Evolutionary conservation across 371 early-diverging fungal species (phyloP).

Genomic region (Mucor racemosus): DNA sequence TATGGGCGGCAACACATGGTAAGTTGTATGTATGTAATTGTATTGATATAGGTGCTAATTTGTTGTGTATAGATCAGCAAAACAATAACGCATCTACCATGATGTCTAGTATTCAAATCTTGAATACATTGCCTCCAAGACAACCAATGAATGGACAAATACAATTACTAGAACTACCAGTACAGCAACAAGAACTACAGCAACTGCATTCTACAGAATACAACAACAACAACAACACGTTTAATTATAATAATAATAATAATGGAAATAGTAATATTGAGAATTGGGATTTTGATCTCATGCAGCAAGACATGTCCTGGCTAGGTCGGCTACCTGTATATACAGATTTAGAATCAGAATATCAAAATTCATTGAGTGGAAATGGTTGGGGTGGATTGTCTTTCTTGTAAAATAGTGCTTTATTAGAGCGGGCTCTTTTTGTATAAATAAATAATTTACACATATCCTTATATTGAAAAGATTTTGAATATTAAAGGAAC

Average conservation of each 20-base stretch:
- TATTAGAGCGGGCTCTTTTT: not conserved
- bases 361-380: slow-evolving; percentile 23
- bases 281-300: slow-evolving; percentile 28
- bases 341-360: slow-evolving; percentile 31
- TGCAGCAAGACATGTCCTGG: slow-evolving; percentile 33
- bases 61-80: not conserved
- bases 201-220: no score
- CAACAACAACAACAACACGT: not conserved
- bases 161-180: not conserved
- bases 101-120: slow-evolving; percentile 33
- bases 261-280: slow-evolving; percentile 1
- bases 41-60: not conserved
- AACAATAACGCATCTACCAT: slow-evolving; percentile 16
- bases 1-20: slow-evolving; percentile 9
- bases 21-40: not conserved
- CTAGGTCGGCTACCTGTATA: slow-evolving; percentile 36
- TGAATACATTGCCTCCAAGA: slow-evolving; percentile 26
- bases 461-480: no score
- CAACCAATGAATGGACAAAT: not conserved
- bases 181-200: not conserved
- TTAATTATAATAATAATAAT: slow-evolving; percentile 7
- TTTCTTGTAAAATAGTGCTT: slow-evolving; percentile 12
- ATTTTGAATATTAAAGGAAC: no score
- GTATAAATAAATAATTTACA: no score
- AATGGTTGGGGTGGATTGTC: slow-evolving; percentile 27